phyloP scores from a whole-genome alignment of 2,329 filamentous ascomycete species.

The Fusarium burgessii region DNA sequence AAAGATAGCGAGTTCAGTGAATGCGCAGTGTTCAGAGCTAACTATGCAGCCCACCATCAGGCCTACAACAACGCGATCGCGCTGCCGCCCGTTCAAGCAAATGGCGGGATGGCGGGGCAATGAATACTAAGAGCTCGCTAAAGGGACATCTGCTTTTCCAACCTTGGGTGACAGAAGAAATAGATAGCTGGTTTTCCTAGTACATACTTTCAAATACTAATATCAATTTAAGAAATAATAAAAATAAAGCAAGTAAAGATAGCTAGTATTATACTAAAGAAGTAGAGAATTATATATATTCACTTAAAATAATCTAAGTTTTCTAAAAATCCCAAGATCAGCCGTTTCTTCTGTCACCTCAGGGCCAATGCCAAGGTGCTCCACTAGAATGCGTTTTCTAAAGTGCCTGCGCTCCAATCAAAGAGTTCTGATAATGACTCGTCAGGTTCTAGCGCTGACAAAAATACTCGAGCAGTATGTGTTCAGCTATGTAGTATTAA shows the following conservation, averaged over 20 bases:
- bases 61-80: conserved; percentile 32
- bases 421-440: conserved; percentile 14
- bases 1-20: background rate
- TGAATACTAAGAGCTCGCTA: conserved; percentile 16
- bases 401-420: conserved; percentile 35
- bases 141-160: conserved; percentile 1
- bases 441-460: background rate
- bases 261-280: too few relatives aligned
- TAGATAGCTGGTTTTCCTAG: too few relatives aligned
- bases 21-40: background rate
- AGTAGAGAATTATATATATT: too few relatives aligned
- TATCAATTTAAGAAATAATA: too few relatives aligned
- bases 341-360: too few relatives aligned
- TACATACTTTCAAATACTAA: too few relatives aligned
- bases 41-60: background rate
- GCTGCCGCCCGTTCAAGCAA: background rate
- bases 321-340: too few relatives aligned
- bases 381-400: conserved; percentile 29
- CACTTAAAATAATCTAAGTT: too few relatives aligned
- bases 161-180: background rate
- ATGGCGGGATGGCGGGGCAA: conserved; percentile 35
- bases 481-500: background rate
- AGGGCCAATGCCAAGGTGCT: background rate
- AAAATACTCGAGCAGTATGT: background rate
- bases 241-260: too few relatives aligned